Base-by-base conservation (phyloP, 164 flowering plant genomes). In the Sedum album region DNA sequence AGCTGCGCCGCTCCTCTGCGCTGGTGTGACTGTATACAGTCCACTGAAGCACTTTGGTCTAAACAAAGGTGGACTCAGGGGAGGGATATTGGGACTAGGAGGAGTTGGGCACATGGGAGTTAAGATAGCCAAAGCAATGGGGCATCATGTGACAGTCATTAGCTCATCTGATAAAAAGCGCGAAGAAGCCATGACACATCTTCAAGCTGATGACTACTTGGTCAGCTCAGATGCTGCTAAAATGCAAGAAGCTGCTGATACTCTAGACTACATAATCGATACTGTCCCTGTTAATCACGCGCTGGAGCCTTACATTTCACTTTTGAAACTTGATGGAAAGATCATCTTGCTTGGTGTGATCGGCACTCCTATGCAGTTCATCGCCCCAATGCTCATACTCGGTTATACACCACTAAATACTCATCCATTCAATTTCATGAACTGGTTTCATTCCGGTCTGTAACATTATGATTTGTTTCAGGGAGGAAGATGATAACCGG, bases 41-140 rank as follows among this genome's bases (percentile, higher is more conserved):
- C 91, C 94, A 10, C 69, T 88, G 70, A 76, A 64, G 15, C 91
- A 88, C 73, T 86, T 88, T 68, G 91, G 89, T 4, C 63, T 86
- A 73, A 85, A 73, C 21, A 30, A 72, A 70, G 76, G 75, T 65
- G 94, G 91, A 31, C 60, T 88, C 28, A 82, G 82, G 69, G 91
- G 88, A 26, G 94, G 81, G 2, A 85, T 88, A 5, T n/a, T 86
- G 60, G 93, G 93, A 26, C 86, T 88, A 6, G 93, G 93, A 36
- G 93, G 93, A 11, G 90, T 86, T 33, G 93, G 93, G 1, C 93
- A 88, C 71, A 86, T 88, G 90, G 93, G 90, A 13, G 93, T 88
- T 72, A 80, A 77, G 70, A 77, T 88, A 48, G 93, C 90, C 1
- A 88, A 88, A 72, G 88, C 93, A 11, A 82, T 88, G 89, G 93